Base-by-base conservation (phyloP, 2,329 filamentous ascomycete genomes). In the Sporothrix pallida region DNA sequence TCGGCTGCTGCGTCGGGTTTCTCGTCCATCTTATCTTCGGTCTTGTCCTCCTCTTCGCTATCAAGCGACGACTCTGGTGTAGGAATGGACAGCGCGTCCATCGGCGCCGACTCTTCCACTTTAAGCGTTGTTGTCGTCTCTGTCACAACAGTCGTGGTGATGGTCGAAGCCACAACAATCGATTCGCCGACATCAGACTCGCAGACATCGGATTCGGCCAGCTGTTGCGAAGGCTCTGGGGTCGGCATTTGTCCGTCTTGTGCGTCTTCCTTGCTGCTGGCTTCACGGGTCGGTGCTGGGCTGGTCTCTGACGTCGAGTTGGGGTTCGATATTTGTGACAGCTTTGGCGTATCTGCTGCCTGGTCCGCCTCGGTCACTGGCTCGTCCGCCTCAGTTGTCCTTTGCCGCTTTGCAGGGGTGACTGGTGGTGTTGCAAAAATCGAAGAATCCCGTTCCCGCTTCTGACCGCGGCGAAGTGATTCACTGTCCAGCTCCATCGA, bases 401-500 rank as follows among this genome's bases (percentile, higher is more conserved):
- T 88, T 13, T 82, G 80, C 73, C 82, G 84, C 78, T 89, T 89
- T 0, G 86, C 82, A 0, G 88, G 88, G 0, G 88, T 90, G 13
- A 86, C 81, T 0, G 88, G 88, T 0, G 88, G 88, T 3, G 87
- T 88, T 1, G 84, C 84, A 5, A 89, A 80, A 7, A 89, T 80
- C 4, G 80, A 81, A 6, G 80, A 81, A 46, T 85, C 84, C 5
- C 80, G 77, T 0, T 83, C 82, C 10, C 81, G 80, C 76, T 83
- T 85, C 72, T 77, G 78, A 15, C 75, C 70, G 0, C 62, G 72
- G 3, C 23, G 82, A 26, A 46, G 3, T 37, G 73, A 13, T 26
- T 48, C 46, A 10, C 15, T n/a, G 9, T 60, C 67, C 6, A 23
- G 12, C 15, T 37, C 31, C 31, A 54, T 65, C 20, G 50, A 69